These are phyloP conservation scores for Neurospora sp. DNA, from an alignment of 495 filamentous ascomycete genomes.

Conservation along the genomic window DNA sequence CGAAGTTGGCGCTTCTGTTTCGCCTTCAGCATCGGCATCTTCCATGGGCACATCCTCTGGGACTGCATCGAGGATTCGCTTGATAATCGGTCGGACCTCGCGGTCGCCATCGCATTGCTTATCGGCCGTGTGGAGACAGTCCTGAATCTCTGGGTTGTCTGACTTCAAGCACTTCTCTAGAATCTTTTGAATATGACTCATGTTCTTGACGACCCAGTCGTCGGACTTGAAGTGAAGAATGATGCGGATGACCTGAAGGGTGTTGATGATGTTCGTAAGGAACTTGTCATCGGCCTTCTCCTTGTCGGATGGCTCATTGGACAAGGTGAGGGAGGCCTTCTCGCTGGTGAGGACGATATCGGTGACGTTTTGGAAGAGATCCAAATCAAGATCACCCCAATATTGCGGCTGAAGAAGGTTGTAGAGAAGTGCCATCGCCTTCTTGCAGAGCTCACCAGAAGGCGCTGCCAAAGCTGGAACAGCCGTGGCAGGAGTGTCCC, in stretches of 20 bases:
- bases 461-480: constrained; percentile 39
- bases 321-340: constrained; percentile 57
- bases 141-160: constrained; percentile 82
- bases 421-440: constrained; percentile 70
- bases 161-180: constrained; percentile 82
- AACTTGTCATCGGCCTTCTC: constrained; percentile 77
- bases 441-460: constrained; percentile 69
- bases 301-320: constrained; percentile 70
- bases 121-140: constrained; percentile 68
- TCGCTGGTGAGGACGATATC: constrained; percentile 70
- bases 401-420: constrained; percentile 78
- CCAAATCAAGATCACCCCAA: constrained; percentile 88
- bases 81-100: constrained; percentile 57
- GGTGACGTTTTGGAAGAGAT: constrained; percentile 81
- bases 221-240: constrained; percentile 76
- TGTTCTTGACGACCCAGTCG: constrained; percentile 76
- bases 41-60: constrained; percentile 82
- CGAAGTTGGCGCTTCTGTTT: constrained; percentile 54
- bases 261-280: constrained; percentile 78
- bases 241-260: constrained; percentile 79
- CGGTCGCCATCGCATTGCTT: constrained; percentile 53
- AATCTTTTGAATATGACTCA: constrained; percentile 70
- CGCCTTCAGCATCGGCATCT: constrained; percentile 79
- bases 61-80: constrained; percentile 78
- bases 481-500: constrained; percentile 39